A percentile compares a stretch with the other conserved stretches of the same genome.
Evolutionary conservation across 2,329 filamentous ascomycete genomes (phyloP).

Genomic region (Cordyceps javanica): DNA sequence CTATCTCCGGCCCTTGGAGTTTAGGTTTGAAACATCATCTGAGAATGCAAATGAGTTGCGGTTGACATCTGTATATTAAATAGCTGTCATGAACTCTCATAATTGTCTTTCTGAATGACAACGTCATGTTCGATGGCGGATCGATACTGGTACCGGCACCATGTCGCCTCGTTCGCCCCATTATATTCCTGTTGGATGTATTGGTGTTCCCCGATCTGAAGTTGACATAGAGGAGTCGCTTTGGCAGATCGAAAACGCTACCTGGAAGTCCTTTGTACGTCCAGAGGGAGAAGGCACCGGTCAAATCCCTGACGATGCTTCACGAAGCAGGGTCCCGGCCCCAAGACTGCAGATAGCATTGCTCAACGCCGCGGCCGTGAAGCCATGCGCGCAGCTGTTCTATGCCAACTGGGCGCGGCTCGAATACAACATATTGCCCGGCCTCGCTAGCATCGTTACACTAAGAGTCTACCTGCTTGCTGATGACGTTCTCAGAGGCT

Average conservation of each 20-base stretch:
- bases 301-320: neutral
- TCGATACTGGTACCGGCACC: conserved; percentile 3
- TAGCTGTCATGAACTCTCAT: neutral
- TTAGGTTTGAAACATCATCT: neutral
- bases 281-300: neutral
- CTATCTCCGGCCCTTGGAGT: neutral
- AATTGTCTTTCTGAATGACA: neutral
- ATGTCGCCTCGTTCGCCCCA: conserved; percentile 17
- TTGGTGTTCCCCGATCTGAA: conserved; percentile 24
- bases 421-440: conserved; percentile 26
- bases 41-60: neutral
- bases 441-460: conserved; percentile 20
- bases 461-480: conserved; percentile 58
- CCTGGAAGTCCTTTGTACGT: neutral
- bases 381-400: conserved; percentile 26
- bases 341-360: conserved; percentile 23
- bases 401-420: conserved; percentile 37
- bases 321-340: conserved; percentile 10
- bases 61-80: neutral
- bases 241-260: neutral
- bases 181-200: conserved; percentile 37
- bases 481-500: conserved; percentile 53
- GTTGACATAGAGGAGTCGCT: neutral
- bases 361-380: conserved; percentile 21
- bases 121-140: neutral